These are phyloP conservation scores for Pseudognaphalium luteoalbum DNA, from an alignment of 129 eudicot genomes.

Conservation along the genomic window DNA sequence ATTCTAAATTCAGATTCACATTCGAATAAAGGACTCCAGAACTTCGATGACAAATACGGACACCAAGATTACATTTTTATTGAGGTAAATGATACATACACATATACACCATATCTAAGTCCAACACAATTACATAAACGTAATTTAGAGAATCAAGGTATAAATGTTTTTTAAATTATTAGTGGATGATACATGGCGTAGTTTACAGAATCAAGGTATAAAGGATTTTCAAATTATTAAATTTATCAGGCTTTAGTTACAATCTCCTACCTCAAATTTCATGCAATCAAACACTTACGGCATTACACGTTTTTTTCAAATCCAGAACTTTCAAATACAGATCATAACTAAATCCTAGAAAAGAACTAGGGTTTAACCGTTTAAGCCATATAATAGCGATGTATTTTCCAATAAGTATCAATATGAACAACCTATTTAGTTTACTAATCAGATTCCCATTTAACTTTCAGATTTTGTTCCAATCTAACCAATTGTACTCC, in stretches of 20 bases:
- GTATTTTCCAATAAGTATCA: too few relatives aligned
- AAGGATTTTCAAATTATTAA: not conserved
- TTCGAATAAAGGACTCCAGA: not conserved
- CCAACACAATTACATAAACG: not conserved
- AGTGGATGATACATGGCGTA: not conserved
- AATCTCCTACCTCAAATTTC: not conserved
- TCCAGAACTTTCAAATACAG: not conserved
- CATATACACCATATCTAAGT: not conserved
- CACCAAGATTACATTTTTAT: not conserved
- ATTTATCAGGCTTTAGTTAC: not conserved
- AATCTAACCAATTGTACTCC: not conserved
- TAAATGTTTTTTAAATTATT: not conserved
- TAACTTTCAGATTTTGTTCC: not conserved
- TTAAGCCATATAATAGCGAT: not conserved
- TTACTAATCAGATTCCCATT: not conserved
- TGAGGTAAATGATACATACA: not conserved
- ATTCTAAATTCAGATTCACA: not conserved
- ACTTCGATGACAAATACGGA: not conserved
- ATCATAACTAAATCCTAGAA: not conserved
- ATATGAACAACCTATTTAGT: not conserved
- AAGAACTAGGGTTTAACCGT: not conserved
- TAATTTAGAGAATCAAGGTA: not conserved
- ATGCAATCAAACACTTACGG: not conserved
- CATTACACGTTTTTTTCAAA: not conserved
- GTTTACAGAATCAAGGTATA: not conserved